Evolutionary conservation across 2,329 filamentous ascomycete species (phyloP).

Genomic region (Neobulgaria alba): DNA sequence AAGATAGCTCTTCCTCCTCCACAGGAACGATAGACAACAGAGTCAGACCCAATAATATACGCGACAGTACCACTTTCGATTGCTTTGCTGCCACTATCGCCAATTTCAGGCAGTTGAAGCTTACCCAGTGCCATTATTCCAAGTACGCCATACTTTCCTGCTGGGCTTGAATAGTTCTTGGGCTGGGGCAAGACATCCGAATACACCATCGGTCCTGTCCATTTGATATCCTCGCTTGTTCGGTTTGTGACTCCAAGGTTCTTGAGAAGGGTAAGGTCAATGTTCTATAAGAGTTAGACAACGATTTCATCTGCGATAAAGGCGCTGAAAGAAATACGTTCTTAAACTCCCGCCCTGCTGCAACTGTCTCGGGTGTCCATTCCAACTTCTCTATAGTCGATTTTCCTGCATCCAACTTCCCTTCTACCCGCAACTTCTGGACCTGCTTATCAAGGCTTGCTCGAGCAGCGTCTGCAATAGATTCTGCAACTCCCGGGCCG

Average conservation of each 20-base stretch:
- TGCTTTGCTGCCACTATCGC: constrained; percentile 9
- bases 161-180: constrained; percentile 3
- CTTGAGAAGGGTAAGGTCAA: constrained; percentile 3
- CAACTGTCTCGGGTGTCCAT: constrained; percentile 2
- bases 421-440: not conserved
- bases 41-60: constrained; percentile 8
- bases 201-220: constrained; percentile 8
- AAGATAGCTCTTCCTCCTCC: constrained; percentile 10
- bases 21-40: constrained; percentile 12
- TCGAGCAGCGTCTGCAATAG: constrained; percentile 3
- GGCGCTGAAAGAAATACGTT: constrained; percentile 1
- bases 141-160: constrained; percentile 3
- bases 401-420: constrained; percentile 1
- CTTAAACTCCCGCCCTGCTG: not conserved
- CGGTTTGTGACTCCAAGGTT: not conserved
- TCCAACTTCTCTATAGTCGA: constrained; percentile 1
- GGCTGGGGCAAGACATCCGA: constrained; percentile 10
- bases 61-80: constrained; percentile 9
- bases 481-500: not conserved
- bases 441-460: constrained; percentile 2
- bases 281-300: not conserved
- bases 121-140: constrained; percentile 13
- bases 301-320: not conserved
- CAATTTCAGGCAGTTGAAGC: constrained; percentile 9
- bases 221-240: constrained; percentile 1